phyloP scores from a whole-genome alignment of 805 yeast genomes.

The Kockiozyma suomiensis region DNA sequence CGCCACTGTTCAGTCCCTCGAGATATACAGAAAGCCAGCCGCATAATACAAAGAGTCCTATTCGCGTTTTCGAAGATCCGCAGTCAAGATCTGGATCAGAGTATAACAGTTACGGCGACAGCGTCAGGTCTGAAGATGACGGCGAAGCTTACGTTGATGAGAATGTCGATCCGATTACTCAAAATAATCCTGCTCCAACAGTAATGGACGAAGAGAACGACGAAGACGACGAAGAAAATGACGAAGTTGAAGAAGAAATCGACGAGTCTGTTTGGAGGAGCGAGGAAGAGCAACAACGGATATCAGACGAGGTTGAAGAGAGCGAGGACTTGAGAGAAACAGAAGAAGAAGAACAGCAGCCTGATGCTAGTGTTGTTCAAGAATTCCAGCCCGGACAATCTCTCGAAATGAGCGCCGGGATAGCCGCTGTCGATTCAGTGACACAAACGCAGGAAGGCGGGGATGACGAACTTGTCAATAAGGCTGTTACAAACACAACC shows the following conservation, averaged over 20 bases:
- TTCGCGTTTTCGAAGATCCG: conserved; percentile 18
- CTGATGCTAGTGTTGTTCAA: not conserved
- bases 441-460: too few species aligned
- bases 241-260: not conserved
- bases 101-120: conserved; percentile 10
- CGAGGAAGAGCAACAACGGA: too few species aligned
- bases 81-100: conserved; percentile 23
- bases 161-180: conserved; percentile 9
- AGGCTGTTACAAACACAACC: too few species aligned
- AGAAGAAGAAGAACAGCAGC: not conserved
- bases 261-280: too few species aligned
- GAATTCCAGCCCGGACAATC: not conserved
- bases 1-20: not conserved
- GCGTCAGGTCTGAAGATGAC: conserved; percentile 10
- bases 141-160: conserved; percentile 16
- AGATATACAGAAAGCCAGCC: not conserved
- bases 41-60: conserved; percentile 1
- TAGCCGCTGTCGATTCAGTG: too few species aligned
- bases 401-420: too few species aligned
- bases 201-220: not conserved
- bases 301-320: too few species aligned
- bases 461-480: too few species aligned
- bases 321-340: not conserved
- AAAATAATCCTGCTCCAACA: not conserved
- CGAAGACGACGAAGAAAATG: not conserved